A percentile compares a stretch with the other conserved stretches of the same genome.
Evolutionary conservation across 75 land plant species (phyloP).

Genomic region (Picea glauca): DNA sequence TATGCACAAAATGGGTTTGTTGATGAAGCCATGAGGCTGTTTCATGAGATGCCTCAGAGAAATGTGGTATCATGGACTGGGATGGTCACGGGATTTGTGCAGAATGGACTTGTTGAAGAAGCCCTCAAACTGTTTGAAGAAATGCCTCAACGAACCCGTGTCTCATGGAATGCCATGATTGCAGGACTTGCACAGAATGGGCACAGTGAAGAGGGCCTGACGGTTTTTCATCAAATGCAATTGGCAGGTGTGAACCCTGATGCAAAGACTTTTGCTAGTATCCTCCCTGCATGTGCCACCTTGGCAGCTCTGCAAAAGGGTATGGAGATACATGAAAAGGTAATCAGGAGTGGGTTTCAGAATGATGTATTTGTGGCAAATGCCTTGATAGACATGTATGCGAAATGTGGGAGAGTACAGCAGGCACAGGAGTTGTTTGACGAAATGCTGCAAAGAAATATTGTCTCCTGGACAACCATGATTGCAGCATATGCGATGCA

Average conservation of each 20-base stretch:
- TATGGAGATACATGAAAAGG: conserved; percentile 16
- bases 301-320: conserved; percentile 18
- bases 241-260: conserved; percentile 14
- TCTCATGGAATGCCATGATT: conserved; percentile 27
- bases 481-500: conserved; percentile 17
- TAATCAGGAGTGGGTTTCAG: conserved; percentile 8
- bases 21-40: not conserved
- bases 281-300: conserved; percentile 17
- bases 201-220: conserved; percentile 9
- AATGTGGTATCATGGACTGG: conserved; percentile 10
- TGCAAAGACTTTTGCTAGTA: conserved; percentile 19
- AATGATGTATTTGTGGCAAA: conserved; percentile 9
- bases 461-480: conserved; percentile 17
- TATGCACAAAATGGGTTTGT: not conserved
- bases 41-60: not conserved
- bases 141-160: conserved; percentile 18
- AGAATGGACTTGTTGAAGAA: conserved; percentile 11
- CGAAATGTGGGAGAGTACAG: conserved; percentile 9
- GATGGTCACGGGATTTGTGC: conserved; percentile 15
- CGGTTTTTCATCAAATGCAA: conserved; percentile 21
- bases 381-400: conserved; percentile 19
- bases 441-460: not conserved
- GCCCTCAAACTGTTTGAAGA: conserved; percentile 15
- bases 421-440: conserved; percentile 20
- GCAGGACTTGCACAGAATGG: conserved; percentile 26